Evolutionary conservation across 208 protist species (phyloP).

Genomic region (Sergeia podlipaevii): DNA sequence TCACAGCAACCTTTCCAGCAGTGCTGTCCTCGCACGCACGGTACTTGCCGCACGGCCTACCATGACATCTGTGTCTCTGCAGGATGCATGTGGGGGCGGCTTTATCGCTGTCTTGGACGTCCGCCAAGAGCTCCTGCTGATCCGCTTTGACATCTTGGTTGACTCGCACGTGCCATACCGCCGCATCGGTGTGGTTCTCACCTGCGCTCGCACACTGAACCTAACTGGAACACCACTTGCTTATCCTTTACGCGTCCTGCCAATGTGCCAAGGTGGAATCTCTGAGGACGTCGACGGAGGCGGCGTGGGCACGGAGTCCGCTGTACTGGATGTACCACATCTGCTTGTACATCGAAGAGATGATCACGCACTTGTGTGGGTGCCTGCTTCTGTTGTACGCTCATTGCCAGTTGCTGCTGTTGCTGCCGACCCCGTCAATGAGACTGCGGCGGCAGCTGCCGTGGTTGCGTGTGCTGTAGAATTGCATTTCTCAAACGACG

Average conservation of each 20-base stretch:
- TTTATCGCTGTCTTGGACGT: slow-evolving; percentile 35
- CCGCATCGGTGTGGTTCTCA: no score
- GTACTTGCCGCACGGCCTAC: slow-evolving; percentile 26
- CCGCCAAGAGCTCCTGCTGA: slow-evolving; percentile 5
- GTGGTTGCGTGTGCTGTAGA: no score
- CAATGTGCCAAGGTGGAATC: slow-evolving; percentile 11
- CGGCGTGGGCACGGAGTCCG: no score
- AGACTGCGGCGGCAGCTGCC: no score
- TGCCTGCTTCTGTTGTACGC: no score
- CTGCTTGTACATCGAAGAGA: slow-evolving; percentile 28
- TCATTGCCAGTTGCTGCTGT: no score
- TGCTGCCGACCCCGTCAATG: no score
- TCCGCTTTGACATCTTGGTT: slow-evolving; percentile 20
- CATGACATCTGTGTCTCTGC: slow-evolving; percentile 26
- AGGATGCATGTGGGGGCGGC: slow-evolving; percentile 26
- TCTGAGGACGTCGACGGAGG: no score
- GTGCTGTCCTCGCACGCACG: slow-evolving; percentile 11
- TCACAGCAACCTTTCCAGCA: slow-evolving; percentile 15
- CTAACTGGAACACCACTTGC: no score
- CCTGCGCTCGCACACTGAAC: no score
- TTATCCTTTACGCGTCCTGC: slow-evolving; percentile 18
- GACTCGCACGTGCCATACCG: no score
- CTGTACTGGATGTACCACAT: slow-evolving; percentile 13
- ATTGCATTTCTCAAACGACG: no score
- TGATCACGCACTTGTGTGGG: slow-evolving; percentile 32